Conservation (phyloP, 345 rosid genomes). For the Salix suchowensis region DNA sequence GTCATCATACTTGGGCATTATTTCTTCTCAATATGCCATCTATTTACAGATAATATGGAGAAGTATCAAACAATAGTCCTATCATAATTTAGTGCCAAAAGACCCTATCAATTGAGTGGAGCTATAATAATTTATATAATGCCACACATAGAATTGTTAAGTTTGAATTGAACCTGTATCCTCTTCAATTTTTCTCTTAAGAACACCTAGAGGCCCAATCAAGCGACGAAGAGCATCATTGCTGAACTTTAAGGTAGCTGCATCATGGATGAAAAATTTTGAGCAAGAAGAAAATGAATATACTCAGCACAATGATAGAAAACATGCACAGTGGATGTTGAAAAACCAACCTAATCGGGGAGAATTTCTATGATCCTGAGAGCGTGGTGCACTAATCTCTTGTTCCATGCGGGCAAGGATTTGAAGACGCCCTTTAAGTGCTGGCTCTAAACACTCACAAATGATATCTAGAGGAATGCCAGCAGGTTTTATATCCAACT, state of each 20-base stretch:
- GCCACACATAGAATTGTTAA: too few species aligned
- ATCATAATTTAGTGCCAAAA: not conserved
- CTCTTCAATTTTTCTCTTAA: slow-evolving; percentile 81
- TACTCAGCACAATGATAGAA: not conserved
- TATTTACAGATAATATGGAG: not conserved
- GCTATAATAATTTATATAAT: not conserved
- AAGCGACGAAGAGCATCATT: slow-evolving; percentile 81
- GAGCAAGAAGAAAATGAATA: slow-evolving; percentile 6
- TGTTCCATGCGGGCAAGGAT: slow-evolving; percentile 88
- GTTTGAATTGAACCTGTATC: slow-evolving; percentile 64
- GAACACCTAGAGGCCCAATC: slow-evolving; percentile 80
- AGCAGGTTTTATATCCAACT: slow-evolving; percentile 97
- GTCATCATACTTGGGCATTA: not conserved
- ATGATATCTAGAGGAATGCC: slow-evolving; percentile 93
- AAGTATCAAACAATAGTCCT: not conserved
- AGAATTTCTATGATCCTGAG: slow-evolving; percentile 45
- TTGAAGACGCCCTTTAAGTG: slow-evolving; percentile 79
- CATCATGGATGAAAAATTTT: slow-evolving; percentile 22
- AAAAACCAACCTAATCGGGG: slow-evolving; percentile 63
- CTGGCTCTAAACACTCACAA: slow-evolving; percentile 81
- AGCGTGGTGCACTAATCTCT: slow-evolving; percentile 65
- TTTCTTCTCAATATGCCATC: not conserved
- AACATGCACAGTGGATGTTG: slow-evolving; percentile 7
- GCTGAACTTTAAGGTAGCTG: slow-evolving; percentile 71
- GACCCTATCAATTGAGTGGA: not conserved